Evolutionary conservation across 306 rosid genomes (phyloP).

Genomic region (Oemleria cerasiformis): DNA sequence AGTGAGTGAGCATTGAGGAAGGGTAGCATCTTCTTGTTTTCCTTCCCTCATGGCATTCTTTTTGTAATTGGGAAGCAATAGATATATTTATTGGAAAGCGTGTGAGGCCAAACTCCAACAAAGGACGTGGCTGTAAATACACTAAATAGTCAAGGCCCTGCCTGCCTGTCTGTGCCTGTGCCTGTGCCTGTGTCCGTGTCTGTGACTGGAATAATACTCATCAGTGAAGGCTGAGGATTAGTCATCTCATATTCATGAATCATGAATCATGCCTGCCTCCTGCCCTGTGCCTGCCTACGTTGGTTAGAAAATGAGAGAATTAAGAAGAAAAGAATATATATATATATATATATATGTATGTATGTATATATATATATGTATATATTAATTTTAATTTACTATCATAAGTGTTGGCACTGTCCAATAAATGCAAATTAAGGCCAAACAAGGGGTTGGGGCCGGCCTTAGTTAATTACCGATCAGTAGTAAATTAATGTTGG

Average conservation of each 20-base stretch:
- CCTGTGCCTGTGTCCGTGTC: too few relatives aligned
- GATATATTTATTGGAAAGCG: neutral
- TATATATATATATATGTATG: too few relatives aligned
- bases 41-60: neutral
- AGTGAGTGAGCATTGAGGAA: neutral
- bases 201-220: neutral
- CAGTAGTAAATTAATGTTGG: too few relatives aligned
- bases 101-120: constrained; percentile 21
- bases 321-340: neutral
- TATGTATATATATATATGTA: too few relatives aligned
- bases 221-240: constrained; percentile 8
- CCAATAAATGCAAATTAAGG: neutral
- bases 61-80: neutral
- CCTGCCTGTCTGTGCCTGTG: neutral
- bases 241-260: constrained; percentile 3
- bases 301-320: neutral
- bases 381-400: too few relatives aligned
- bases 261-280: neutral
- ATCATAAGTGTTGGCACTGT: constrained; percentile 6
- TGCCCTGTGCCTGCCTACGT: too few relatives aligned
- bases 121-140: neutral
- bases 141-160: neutral
- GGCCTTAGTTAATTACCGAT: too few relatives aligned
- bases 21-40: neutral
- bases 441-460: neutral